Percentiles rank a stretch among this genome's conserved stretches.
These are phyloP conservation scores for Phaeosphaeriaceae sp. DNA, from an alignment of 2,329 filamentous ascomycete species.

Conservation along the genomic window DNA sequence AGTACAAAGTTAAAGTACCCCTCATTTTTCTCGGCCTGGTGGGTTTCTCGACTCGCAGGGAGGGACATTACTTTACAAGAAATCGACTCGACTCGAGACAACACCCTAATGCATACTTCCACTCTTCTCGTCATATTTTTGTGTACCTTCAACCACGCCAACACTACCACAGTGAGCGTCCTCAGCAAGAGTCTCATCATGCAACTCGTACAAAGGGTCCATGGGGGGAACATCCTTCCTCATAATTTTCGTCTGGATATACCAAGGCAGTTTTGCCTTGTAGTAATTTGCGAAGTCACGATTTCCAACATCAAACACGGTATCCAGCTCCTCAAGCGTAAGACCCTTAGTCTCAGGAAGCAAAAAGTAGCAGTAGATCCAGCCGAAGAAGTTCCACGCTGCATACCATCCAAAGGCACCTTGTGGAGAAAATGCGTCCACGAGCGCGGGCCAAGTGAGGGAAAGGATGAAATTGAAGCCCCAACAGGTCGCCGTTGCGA, in stretches of 20 bases:
- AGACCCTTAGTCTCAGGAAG: slow-evolving; percentile 41
- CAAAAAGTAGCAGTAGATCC: slow-evolving; percentile 47
- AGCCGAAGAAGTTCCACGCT: slow-evolving; percentile 61
- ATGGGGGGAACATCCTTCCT: slow-evolving; percentile 35
- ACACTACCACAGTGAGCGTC: background rate
- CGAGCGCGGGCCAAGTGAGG: slow-evolving; percentile 61
- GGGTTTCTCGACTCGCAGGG: no score
- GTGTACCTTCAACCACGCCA: background rate
- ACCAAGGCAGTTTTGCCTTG: slow-evolving; percentile 44
- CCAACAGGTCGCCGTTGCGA: slow-evolving; percentile 62
- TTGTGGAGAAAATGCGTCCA: slow-evolving; percentile 55
- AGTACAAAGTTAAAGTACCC: no score
- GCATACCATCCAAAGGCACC: slow-evolving; percentile 65
- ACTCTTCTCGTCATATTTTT: slow-evolving; percentile 11
- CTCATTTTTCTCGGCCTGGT: no score
- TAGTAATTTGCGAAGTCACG: slow-evolving; percentile 31
- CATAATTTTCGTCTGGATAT: slow-evolving; percentile 43
- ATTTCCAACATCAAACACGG: slow-evolving; percentile 40
- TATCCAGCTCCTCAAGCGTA: slow-evolving; percentile 39
- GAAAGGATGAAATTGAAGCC: slow-evolving; percentile 63
- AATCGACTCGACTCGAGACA: no score
- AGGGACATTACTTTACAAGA: no score
- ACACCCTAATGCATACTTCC: no score
- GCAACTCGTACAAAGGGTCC: slow-evolving; percentile 30
- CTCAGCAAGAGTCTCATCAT: slow-evolving; percentile 17